phyloP scores from a whole-genome alignment of 2,329 filamentous ascomycete genomes.

The Hymenoscyphus repandus region DNA sequence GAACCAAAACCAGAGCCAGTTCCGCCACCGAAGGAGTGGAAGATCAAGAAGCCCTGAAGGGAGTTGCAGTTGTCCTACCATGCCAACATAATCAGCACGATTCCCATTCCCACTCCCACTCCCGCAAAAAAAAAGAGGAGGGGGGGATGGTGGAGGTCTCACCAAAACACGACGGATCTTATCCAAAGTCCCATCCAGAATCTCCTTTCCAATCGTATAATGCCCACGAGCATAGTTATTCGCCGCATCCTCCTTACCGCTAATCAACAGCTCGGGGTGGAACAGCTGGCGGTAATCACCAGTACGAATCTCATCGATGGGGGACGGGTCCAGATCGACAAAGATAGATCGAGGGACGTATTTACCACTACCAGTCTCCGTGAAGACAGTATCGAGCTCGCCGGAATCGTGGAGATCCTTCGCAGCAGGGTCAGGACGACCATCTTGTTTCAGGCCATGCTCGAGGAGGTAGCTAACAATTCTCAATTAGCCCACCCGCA shows the following conservation, averaged over 20 bases:
- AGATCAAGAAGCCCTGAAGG: slow-evolving; percentile 62
- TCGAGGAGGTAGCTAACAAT: slow-evolving; percentile 55
- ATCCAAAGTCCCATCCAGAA: slow-evolving; percentile 58
- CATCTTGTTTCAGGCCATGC: slow-evolving; percentile 58
- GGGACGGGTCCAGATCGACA: slow-evolving; percentile 61
- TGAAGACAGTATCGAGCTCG: slow-evolving; percentile 63
- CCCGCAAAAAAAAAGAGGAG: not conserved
- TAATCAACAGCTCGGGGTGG: slow-evolving; percentile 61
- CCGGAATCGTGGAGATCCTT: slow-evolving; percentile 47
- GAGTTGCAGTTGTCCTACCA: slow-evolving; percentile 57
- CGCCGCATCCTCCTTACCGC: slow-evolving; percentile 64
- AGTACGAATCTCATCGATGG: slow-evolving; percentile 62
- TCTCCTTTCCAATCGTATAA: slow-evolving; percentile 64
- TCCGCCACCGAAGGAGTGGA: slow-evolving; percentile 64
- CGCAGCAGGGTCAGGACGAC: slow-evolving; percentile 50
- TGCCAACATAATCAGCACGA: not conserved
- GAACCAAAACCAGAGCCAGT: slow-evolving; percentile 64
- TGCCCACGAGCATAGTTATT: slow-evolving; percentile 67
- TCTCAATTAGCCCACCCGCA: slow-evolving; percentile 6
- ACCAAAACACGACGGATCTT: slow-evolving; percentile 60
- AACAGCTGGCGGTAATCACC: slow-evolving; percentile 58
- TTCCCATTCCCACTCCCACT: not conserved
- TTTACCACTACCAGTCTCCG: slow-evolving; percentile 58
- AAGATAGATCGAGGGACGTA: slow-evolving; percentile 65
- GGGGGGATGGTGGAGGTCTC: slow-evolving; percentile 19